Conservation (phyloP, 768 basidiomycete genomes). For the Cyathus striatus region DNA sequence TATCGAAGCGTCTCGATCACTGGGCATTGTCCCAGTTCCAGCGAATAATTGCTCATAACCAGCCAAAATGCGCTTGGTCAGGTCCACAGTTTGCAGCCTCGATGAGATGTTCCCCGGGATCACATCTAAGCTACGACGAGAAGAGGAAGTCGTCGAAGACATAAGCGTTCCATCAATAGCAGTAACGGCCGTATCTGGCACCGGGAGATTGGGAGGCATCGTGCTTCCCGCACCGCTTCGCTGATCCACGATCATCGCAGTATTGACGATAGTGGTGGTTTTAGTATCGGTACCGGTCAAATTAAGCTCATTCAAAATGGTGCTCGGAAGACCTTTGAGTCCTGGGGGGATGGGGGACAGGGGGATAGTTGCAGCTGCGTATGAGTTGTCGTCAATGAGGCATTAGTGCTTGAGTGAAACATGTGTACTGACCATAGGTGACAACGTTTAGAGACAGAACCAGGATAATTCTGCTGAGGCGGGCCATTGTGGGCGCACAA, state of each 20-base stretch:
- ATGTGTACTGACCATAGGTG: no score
- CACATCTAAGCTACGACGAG: slow-evolving; percentile 8
- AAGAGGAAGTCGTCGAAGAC: slow-evolving; percentile 9
- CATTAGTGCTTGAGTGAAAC: no score
- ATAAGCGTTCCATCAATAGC: slow-evolving; percentile 38
- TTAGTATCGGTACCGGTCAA: slow-evolving; percentile 26
- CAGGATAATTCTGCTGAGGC: no score
- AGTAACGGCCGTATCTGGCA: slow-evolving; percentile 31
- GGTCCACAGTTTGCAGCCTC: no score
- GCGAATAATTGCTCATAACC: slow-evolving; percentile 34
- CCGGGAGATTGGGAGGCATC: slow-evolving; percentile 26
- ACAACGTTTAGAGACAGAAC: no score
- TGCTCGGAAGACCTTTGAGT: slow-evolving; percentile 17
- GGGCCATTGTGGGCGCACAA: no score
- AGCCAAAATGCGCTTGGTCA: slow-evolving; percentile 16
- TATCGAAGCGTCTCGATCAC: slow-evolving; percentile 36
- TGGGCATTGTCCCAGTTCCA: slow-evolving; percentile 26
- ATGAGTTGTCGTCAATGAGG: no score
- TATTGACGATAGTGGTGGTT: slow-evolving; percentile 25
- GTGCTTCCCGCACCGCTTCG: slow-evolving; percentile 25
- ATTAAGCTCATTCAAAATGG: slow-evolving; percentile 13
- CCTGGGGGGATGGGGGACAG: slow-evolving; percentile 22
- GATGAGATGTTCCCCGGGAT: slow-evolving; percentile 6
- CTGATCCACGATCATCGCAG: slow-evolving; percentile 29
- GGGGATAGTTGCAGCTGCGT: no score